Base-by-base conservation (phyloP, 805 yeast genomes). In the Candida railenensis region DNA sequence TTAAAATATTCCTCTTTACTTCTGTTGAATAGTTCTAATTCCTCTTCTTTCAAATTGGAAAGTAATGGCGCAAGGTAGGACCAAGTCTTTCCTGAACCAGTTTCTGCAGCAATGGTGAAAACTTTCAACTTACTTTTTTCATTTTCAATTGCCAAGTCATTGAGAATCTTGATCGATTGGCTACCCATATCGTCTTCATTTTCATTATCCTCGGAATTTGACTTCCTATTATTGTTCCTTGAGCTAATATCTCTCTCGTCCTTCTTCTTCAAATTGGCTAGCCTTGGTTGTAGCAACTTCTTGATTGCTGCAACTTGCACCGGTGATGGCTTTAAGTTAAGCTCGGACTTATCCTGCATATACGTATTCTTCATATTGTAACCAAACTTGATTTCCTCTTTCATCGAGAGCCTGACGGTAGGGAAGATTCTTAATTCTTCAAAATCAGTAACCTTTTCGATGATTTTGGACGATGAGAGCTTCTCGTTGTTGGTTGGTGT, bases 31-130 rank as follows among this genome's bases (percentile, higher is more conserved):
- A 55, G 40, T 5, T 54, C 55, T 11, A 63, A 48, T 47, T 84
- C 83, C 43, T 78, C 81, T 48, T 83, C 82, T 49, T 81, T 78
- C 51, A 91, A 64, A 51, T 79, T 81, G 41, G 89, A 85, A 34
- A 91, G 52, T 32, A 92, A 51, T 0, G 96, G 91, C 0, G 87
- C 81, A 49, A 94, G 60, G 58, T 91, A 92, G 0, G 97, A 90
- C 83, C 96, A 82, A 0, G 99, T 92, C 61, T 92, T 92, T 7
- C 99, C 99, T 0, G 96, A 86, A 0, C 99, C 99, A 0, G 99
- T 92, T 62, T 94, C 98, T 2, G 97, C 96, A 0, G 98, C 97
- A 45, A 92, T 65, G 2, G 94, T 81, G 70, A 81, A 89, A 0
- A 84, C 77, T 53, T 82, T 81, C 42, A 82, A 56, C 48, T 58